Evolutionary conservation across 768 basidiomycete species (phyloP).

Genomic region (Suillus placidus): DNA sequence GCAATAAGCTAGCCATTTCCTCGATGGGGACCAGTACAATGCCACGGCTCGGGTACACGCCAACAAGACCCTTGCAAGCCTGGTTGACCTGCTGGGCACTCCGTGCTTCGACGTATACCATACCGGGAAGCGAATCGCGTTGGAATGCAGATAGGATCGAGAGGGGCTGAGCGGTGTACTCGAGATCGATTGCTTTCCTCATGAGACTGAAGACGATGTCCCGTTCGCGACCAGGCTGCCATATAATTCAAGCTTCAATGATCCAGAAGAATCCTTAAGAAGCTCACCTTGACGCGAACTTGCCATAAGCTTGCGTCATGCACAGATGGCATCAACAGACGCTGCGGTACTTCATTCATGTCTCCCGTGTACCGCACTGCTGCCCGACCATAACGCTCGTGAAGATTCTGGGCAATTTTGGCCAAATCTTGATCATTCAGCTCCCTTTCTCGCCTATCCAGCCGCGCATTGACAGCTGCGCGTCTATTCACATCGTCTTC

Average conservation of each 20-base stretch:
- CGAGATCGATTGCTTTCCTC: slow-evolving; percentile 86
- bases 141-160: slow-evolving; percentile 94
- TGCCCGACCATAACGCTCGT: slow-evolving; percentile 72
- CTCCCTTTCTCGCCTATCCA: slow-evolving; percentile 72
- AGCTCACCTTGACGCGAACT: slow-evolving; percentile 83
- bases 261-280: not conserved
- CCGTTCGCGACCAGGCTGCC: slow-evolving; percentile 85
- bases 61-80: slow-evolving; percentile 89
- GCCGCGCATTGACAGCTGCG: slow-evolving; percentile 64
- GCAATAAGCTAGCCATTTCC: slow-evolving; percentile 95
- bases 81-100: slow-evolving; percentile 83
- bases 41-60: slow-evolving; percentile 84
- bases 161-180: slow-evolving; percentile 76
- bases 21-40: slow-evolving; percentile 90
- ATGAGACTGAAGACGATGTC: slow-evolving; percentile 94
- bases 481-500: slow-evolving; percentile 56
- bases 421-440: slow-evolving; percentile 79
- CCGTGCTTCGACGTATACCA: slow-evolving; percentile 96
- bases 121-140: slow-evolving; percentile 91
- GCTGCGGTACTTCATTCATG: slow-evolving; percentile 91
- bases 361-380: slow-evolving; percentile 84
- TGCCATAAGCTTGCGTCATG: slow-evolving; percentile 97
- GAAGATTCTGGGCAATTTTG: slow-evolving; percentile 80
- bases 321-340: slow-evolving; percentile 93
- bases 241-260: slow-evolving; percentile 5